These are phyloP conservation scores for Gardenia jasminoides DNA, from an alignment of 257 asterid genomes.

Conservation along the genomic window DNA sequence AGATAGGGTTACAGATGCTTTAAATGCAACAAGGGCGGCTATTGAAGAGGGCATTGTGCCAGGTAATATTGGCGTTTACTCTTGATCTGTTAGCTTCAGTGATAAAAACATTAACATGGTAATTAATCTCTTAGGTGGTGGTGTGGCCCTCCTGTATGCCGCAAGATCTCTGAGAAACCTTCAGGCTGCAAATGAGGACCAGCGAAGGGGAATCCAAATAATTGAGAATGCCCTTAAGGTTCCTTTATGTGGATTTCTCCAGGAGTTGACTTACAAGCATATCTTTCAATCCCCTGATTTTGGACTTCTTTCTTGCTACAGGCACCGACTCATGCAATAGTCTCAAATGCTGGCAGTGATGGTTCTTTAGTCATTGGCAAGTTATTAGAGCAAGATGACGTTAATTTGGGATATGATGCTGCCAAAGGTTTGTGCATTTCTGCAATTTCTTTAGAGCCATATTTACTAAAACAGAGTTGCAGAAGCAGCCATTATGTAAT, in stretches of 20 bases:
- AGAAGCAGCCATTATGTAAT: not conserved
- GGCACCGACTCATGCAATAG: slow-evolving; percentile 78
- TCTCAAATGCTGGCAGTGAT: slow-evolving; percentile 84
- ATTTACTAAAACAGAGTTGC: not conserved
- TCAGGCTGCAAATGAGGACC: slow-evolving; percentile 70
- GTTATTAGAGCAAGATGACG: slow-evolving; percentile 76
- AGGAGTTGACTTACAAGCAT: slow-evolving; percentile 1
- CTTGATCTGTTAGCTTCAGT: slow-evolving; percentile 1
- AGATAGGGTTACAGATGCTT: slow-evolving; percentile 95
- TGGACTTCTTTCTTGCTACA: slow-evolving; percentile 28
- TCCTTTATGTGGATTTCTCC: slow-evolving; percentile 13
- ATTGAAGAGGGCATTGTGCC: slow-evolving; percentile 94
- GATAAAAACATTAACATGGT: slow-evolving; percentile 7
- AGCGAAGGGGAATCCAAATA: slow-evolving; percentile 73
- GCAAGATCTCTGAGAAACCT: slow-evolving; percentile 56
- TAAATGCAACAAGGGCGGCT: slow-evolving; percentile 92
- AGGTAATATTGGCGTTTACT: slow-evolving; percentile 36
- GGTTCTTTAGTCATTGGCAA: slow-evolving; percentile 66
- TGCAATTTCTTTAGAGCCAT: not conserved
- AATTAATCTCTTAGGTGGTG: slow-evolving; percentile 60
- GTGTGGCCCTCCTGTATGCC: slow-evolving; percentile 85
- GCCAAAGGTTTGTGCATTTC: slow-evolving; percentile 59
- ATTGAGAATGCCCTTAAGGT: slow-evolving; percentile 87
- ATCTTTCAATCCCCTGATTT: slow-evolving; percentile 17
- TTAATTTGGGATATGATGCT: slow-evolving; percentile 76